phyloP scores from a whole-genome alignment of 495 filamentous ascomycete genomes.

The Lasiosphaeria ovina region DNA sequence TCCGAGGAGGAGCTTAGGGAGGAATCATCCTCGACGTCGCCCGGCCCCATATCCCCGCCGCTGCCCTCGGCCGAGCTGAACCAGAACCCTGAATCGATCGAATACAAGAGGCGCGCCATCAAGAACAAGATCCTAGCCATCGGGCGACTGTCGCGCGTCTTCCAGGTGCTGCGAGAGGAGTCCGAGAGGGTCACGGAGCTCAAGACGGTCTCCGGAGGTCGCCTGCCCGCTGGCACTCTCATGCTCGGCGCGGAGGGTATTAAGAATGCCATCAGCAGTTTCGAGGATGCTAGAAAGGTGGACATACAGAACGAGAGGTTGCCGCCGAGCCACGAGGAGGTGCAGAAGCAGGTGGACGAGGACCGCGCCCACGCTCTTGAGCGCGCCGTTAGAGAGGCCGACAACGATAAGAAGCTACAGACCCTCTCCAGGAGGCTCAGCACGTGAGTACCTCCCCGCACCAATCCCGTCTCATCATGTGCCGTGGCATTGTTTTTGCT shows the following conservation, averaged over 20 bases:
- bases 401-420: constrained; percentile 83
- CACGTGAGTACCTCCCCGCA: constrained; percentile 66
- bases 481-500: not conserved
- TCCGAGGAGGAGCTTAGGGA: constrained; percentile 94
- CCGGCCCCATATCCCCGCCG: constrained; percentile 69
- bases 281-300: constrained; percentile 97
- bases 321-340: constrained; percentile 90
- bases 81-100: constrained; percentile 76
- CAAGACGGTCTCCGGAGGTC: constrained; percentile 92
- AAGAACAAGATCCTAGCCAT: constrained; percentile 99
- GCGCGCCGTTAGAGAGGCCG: constrained; percentile 78
- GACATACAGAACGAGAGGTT: constrained; percentile 95
- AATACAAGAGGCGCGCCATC: constrained; percentile 91
- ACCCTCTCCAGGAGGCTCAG: constrained; percentile 85
- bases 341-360: constrained; percentile 72
- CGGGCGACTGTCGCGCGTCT: constrained; percentile 92
- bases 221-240: constrained; percentile 89
- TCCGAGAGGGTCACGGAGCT: constrained; percentile 95
- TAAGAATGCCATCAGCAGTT: constrained; percentile 96
- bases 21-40: constrained; percentile 57
- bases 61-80: constrained; percentile 36
- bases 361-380: constrained; percentile 79
- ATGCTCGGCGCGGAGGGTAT: constrained; percentile 98
- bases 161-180: constrained; percentile 97
- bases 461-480: not conserved